Percentiles rank a stretch among this genome's conserved stretches.
phyloP scores from a whole-genome alignment of 495 filamentous ascomycete species.

The Daldinia childiae region DNA sequence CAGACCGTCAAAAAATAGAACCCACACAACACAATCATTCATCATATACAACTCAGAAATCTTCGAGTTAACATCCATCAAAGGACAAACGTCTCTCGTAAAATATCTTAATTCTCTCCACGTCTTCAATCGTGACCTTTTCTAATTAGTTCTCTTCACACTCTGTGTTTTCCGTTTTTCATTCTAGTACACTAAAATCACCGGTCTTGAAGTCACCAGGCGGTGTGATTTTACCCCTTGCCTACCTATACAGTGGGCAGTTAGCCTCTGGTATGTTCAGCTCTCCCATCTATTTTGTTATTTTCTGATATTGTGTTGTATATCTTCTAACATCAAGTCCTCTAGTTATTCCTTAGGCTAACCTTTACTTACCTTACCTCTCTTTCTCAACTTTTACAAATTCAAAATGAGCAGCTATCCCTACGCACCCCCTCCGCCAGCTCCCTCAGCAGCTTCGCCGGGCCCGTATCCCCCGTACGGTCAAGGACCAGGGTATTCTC shows the following conservation, averaged over 20 bases:
- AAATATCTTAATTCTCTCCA: neutral
- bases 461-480: conserved; percentile 51
- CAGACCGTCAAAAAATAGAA: conserved; percentile 9
- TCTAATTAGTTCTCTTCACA: neutral
- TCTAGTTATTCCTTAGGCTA: neutral
- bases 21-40: neutral
- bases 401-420: conserved; percentile 56
- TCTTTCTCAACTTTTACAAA: conserved; percentile 8
- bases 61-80: neutral
- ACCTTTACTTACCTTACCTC: neutral
- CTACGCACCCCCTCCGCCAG: conserved; percentile 64
- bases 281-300: neutral
- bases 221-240: conserved; percentile 4
- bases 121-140: neutral
- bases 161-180: neutral
- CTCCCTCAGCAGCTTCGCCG: conserved; percentile 57
- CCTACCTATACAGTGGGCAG: conserved; percentile 1
- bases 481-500: conserved; percentile 46
- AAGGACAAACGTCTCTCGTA: neutral
- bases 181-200: neutral
- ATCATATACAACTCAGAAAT: conserved; percentile 11
- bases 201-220: conserved; percentile 3
- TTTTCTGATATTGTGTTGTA: neutral
- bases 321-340: conserved; percentile 13
- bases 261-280: conserved; percentile 3